Base-by-base conservation (phyloP, 2,329 filamentous ascomycete genomes). In the Ustilaginoidea virens region DNA sequence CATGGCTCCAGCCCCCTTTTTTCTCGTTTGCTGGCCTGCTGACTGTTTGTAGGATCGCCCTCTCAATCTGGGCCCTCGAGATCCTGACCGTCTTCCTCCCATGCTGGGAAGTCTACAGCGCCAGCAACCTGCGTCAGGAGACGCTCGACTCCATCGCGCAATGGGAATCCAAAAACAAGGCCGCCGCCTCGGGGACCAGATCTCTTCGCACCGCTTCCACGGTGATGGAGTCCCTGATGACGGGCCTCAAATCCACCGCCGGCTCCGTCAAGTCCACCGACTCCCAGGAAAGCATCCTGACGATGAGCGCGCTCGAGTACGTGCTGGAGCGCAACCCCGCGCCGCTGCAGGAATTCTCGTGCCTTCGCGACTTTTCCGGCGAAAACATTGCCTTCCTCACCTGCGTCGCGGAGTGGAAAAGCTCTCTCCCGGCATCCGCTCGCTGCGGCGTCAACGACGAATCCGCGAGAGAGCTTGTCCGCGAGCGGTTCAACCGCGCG, bases 301-400 rank as follows among this genome's bases (percentile, higher is more conserved):
- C 66, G 25, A 74, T 76, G 64, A 56, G 60, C 23, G 69, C 72
- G 0, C 60, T 80, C 2, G 73, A 80, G 36, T 58, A 68, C 33
- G 67, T 71, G 4, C 55, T 80, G 0, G 54, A 62, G 30, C 57
- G 61, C 28, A 74, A 76, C 43, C 66, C 70, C 0, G 55, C 61
- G 4, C 67, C 69, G 0, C 58, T 80, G 0, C 68, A 74, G 32
- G 51, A 69, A 29, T 80, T 76, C 44, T 74, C 75, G 0, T 73
- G 74, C 0, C 56, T 68, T 1, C 61, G 65, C 20, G 75, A 80
- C 39, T 79, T 80, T 43, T 78, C 74, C 0, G 74, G 73, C 10
- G 75, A 80, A 46, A 80, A 80, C 43, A 73, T 80, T 37, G 65
- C 72, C 19, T 80, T 80, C 44, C 53, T 80, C 3, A 69, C 60